These are phyloP conservation scores for Dillenia turbinata DNA, from an alignment of 164 flowering plant species.

Conservation along the genomic window DNA sequence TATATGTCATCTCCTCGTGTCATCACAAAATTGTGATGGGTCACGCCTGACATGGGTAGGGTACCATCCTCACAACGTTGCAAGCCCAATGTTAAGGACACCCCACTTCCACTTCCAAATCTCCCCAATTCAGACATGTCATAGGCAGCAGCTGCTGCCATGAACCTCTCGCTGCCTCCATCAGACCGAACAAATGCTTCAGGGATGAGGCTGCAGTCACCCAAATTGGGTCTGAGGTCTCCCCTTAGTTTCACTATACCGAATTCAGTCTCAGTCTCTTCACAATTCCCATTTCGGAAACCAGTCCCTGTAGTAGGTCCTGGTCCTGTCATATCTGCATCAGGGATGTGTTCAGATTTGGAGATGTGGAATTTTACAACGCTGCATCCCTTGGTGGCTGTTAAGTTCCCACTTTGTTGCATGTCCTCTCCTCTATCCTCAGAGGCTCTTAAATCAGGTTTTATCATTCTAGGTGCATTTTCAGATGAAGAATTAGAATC, in stretches of 20 bases:
- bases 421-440: constrained; percentile 49
- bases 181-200: constrained; percentile 38
- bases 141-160: constrained; percentile 48
- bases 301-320: constrained; percentile 11
- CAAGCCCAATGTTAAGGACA: constrained; percentile 81
- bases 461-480: constrained; percentile 31
- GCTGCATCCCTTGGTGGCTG: constrained; percentile 31
- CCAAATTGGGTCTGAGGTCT: constrained; percentile 27
- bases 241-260: constrained; percentile 28
- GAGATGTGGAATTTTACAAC: constrained; percentile 32
- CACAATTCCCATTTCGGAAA: constrained; percentile 20
- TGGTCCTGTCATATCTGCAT: constrained; percentile 40
- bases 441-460: constrained; percentile 26
- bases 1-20: constrained; percentile 57
- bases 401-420: constrained; percentile 38
- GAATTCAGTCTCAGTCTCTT: constrained; percentile 30
- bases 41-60: constrained; percentile 34
- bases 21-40: constrained; percentile 38
- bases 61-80: constrained; percentile 67
- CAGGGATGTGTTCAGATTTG: constrained; percentile 29
- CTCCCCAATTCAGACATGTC: constrained; percentile 68
- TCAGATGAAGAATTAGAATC: constrained; percentile 78
- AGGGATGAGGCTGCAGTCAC: constrained; percentile 36
- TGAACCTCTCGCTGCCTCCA: constrained; percentile 36
- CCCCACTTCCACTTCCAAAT: constrained; percentile 54